Percentiles rank a stretch among this genome's conserved stretches.
Evolutionary conservation across 768 basidiomycete genomes (phyloP).

Genomic region (Tulasnella calospora): DNA sequence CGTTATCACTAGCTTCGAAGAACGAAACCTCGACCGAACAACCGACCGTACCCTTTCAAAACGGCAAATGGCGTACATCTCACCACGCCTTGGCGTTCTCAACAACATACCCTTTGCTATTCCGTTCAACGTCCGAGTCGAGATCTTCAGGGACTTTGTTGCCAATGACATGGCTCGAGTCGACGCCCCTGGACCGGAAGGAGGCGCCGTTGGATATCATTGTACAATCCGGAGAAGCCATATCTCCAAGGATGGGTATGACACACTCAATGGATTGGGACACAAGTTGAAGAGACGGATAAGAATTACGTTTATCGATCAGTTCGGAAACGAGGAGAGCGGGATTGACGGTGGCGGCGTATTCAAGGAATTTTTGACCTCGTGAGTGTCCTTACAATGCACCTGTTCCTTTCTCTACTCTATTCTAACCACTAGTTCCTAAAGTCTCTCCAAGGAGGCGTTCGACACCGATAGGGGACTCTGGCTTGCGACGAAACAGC

Average conservation of each 20-base stretch:
- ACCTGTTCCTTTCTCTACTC: neutral
- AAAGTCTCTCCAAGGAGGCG: slow-evolving; percentile 80
- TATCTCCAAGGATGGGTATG: slow-evolving; percentile 89
- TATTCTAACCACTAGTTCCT: neutral
- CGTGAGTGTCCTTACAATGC: slow-evolving; percentile 33
- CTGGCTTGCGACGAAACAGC: slow-evolving; percentile 86
- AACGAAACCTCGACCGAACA: slow-evolving; percentile 42
- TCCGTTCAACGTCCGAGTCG: slow-evolving; percentile 86
- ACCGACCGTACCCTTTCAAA: slow-evolving; percentile 45
- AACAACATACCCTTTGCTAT: slow-evolving; percentile 96
- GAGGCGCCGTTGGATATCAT: neutral
- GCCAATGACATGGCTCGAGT: slow-evolving; percentile 48
- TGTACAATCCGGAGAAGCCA: slow-evolving; percentile 58
- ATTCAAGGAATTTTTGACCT: slow-evolving; percentile 95
- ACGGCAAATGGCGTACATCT: slow-evolving; percentile 67
- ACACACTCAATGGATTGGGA: slow-evolving; percentile 59
- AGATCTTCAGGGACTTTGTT: slow-evolving; percentile 83
- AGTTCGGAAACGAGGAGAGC: slow-evolving; percentile 80
- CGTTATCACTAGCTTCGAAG: slow-evolving; percentile 51
- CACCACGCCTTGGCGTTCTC: slow-evolving; percentile 81
- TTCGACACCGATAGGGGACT: slow-evolving; percentile 92
- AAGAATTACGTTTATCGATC: slow-evolving; percentile 88
- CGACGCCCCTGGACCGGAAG: slow-evolving; percentile 31
- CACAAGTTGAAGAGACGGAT: slow-evolving; percentile 75
- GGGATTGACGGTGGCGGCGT: slow-evolving; percentile 97